Conservation (phyloP, 331 rosid species). For the Malus hybrid region DNA sequence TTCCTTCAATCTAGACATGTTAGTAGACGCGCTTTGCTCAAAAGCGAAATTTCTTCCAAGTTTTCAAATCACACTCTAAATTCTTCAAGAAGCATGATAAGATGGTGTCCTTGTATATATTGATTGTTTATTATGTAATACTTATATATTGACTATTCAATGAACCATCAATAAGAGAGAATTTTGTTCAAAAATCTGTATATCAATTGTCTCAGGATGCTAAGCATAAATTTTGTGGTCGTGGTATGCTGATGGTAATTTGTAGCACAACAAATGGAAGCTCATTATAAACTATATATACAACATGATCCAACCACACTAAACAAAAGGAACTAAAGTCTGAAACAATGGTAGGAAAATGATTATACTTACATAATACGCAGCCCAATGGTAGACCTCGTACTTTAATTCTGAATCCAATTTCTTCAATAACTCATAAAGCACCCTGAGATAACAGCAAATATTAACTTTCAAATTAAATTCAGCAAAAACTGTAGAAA, state of each 20-base stretch:
- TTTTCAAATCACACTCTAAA: too few species aligned
- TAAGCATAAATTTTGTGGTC: background rate
- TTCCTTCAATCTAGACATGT: too few species aligned
- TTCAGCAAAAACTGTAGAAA: background rate
- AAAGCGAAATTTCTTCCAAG: too few species aligned
- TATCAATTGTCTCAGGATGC: background rate
- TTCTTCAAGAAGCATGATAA: too few species aligned
- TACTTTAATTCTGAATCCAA: conserved; percentile 83
- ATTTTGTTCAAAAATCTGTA: too few species aligned
- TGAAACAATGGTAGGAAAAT: background rate
- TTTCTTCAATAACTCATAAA: conserved; percentile 67
- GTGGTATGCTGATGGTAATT: background rate
- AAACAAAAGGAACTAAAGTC: background rate
- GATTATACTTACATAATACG: conserved; percentile 67
- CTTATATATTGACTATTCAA: too few species aligned
- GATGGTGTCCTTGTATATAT: too few species aligned
- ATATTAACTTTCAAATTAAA: conserved; percentile 4
- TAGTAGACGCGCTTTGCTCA: too few species aligned
- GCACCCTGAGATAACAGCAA: conserved; percentile 50
- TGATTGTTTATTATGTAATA: too few species aligned
- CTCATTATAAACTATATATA: background rate
- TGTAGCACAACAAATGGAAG: background rate
- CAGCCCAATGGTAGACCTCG: conserved; percentile 96
- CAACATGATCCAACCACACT: background rate
- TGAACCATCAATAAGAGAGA: too few species aligned